These are phyloP conservation scores for Phytophthora agathidicida DNA, from an alignment of 352 stramenopile genomes.

Conservation along the genomic window DNA sequence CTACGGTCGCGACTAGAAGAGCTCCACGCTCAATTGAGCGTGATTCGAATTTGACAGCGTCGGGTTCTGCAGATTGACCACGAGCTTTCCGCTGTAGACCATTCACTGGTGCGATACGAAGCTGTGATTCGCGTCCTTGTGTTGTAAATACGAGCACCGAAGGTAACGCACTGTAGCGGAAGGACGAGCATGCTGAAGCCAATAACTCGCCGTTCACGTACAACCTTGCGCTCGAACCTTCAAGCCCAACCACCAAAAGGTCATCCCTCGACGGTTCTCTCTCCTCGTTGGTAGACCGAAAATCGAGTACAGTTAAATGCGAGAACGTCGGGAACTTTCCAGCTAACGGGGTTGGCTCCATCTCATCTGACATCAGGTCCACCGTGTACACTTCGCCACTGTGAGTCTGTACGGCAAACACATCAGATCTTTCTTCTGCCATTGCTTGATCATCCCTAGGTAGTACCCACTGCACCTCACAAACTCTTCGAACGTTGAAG, in stretches of 20 bases:
- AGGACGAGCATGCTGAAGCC: conserved; percentile 59
- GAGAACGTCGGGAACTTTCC: conserved; percentile 41
- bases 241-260: conserved; percentile 47
- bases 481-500: conserved; percentile 19
- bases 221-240: conserved; percentile 47
- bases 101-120: conserved; percentile 51
- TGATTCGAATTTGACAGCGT: conserved; percentile 36
- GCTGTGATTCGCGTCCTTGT: conserved; percentile 56
- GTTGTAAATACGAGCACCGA: conserved; percentile 70
- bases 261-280: not conserved
- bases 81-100: conserved; percentile 12
- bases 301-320: conserved; percentile 40
- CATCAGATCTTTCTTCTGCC: not conserved
- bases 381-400: conserved; percentile 46
- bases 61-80: conserved; percentile 1
- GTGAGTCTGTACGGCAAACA: conserved; percentile 46
- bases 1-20: conserved; percentile 59
- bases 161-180: conserved; percentile 48
- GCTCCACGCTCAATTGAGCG: conserved; percentile 71
- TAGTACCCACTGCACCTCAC: conserved; percentile 6
- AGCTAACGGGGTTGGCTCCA: conserved; percentile 6
- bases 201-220: conserved; percentile 55
- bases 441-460: not conserved
- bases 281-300: not conserved
- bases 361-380: not conserved